Evolutionary conservation across 176 grass and related monocot species (phyloP).

Genomic region (Aegilops bicornis): DNA sequence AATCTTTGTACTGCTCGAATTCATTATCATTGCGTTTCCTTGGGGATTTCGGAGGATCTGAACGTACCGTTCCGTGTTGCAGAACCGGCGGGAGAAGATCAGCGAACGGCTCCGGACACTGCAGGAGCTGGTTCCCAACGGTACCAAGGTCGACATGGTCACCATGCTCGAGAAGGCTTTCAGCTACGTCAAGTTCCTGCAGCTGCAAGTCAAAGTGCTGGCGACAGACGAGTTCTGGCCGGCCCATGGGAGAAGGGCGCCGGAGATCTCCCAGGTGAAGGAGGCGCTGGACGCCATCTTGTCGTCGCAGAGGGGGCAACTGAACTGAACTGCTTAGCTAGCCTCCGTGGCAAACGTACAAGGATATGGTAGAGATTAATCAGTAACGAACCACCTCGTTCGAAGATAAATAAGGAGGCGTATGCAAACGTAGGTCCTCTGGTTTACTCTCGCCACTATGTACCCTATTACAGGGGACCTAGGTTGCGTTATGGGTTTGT

Average conservation of each 20-base stretch:
- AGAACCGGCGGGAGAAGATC: slow-evolving; percentile 86
- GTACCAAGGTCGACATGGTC: slow-evolving; percentile 84
- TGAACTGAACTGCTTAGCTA: slow-evolving; percentile 19
- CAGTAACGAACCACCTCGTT: slow-evolving; percentile 55
- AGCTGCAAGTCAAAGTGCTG: slow-evolving; percentile 93
- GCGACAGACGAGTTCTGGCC: slow-evolving; percentile 92
- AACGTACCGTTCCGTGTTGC: not conserved
- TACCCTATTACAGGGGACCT: not conserved
- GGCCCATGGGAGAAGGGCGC: slow-evolving; percentile 58
- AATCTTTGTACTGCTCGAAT: not conserved
- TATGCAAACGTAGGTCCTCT: slow-evolving; percentile 25
- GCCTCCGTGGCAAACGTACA: not conserved
- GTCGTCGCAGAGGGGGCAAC: slow-evolving; percentile 40
- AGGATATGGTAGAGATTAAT: slow-evolving; percentile 12
- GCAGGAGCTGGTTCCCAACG: slow-evolving; percentile 92
- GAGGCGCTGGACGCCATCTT: slow-evolving; percentile 89
- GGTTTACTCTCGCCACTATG: not conserved
- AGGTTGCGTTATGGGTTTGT: not conserved
- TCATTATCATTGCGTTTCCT: not conserved
- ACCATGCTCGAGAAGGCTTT: slow-evolving; percentile 94
- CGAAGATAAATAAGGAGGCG: slow-evolving; percentile 45
- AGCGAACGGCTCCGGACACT: slow-evolving; percentile 77
- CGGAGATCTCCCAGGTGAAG: slow-evolving; percentile 73
- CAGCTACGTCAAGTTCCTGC: slow-evolving; percentile 92
- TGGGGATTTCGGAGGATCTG: not conserved